These are phyloP conservation scores for Pseudogymnoascus sp. DNA, from an alignment of 2,329 filamentous ascomycete species.

Conservation along the genomic window DNA sequence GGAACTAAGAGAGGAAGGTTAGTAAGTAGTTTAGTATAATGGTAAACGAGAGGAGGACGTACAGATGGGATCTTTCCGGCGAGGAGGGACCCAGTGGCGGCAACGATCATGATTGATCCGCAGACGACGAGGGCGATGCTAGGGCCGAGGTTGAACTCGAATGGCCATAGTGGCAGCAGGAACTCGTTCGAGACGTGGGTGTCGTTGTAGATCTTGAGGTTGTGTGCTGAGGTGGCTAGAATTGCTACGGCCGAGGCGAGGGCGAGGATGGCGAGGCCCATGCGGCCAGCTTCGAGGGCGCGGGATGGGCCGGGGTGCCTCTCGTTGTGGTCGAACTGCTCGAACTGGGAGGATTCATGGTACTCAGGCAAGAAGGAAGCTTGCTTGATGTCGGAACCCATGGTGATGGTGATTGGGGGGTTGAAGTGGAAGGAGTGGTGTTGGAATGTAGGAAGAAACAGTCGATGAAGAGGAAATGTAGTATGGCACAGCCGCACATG, in stretches of 20 bases:
- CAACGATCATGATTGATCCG: slow-evolving; percentile 40
- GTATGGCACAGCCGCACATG: slow-evolving; percentile 20
- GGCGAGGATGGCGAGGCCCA: slow-evolving; percentile 41
- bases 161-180: slow-evolving; percentile 49
- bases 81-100: slow-evolving; percentile 40
- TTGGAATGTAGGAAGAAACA: background rate
- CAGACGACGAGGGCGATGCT: slow-evolving; percentile 46
- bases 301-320: slow-evolving; percentile 27
- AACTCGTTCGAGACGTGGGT: slow-evolving; percentile 42
- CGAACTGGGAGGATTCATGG: slow-evolving; percentile 8
- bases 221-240: slow-evolving; percentile 45
- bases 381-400: slow-evolving; percentile 7
- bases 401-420: background rate
- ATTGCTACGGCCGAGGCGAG: slow-evolving; percentile 43
- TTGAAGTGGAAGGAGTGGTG: background rate
- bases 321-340: slow-evolving; percentile 1
- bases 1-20: slow-evolving; percentile 28
- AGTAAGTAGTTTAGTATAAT: slow-evolving; percentile 6
- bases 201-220: slow-evolving; percentile 44
- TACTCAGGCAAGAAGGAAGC: background rate
- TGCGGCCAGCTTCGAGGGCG: slow-evolving; percentile 36
- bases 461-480: slow-evolving; percentile 14
- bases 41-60: slow-evolving; percentile 25
- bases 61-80: slow-evolving; percentile 42
- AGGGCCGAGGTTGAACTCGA: slow-evolving; percentile 46